phyloP scores from a whole-genome alignment of 202 grass and related monocot species.

The Zizania palustris region DNA sequence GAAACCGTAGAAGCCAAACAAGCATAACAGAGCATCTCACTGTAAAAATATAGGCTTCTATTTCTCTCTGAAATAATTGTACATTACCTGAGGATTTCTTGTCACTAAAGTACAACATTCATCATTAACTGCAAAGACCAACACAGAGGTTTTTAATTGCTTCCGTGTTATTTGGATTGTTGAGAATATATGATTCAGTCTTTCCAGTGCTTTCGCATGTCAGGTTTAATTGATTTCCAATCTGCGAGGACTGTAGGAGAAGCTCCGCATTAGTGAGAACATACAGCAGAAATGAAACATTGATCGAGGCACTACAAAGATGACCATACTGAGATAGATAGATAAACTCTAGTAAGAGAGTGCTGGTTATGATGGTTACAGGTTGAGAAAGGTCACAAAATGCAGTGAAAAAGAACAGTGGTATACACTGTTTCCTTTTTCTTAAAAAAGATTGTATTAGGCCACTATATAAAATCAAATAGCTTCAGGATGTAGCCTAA shows the following conservation, averaged over 20 bases:
- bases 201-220: slow-evolving; percentile 69
- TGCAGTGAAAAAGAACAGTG: slow-evolving; percentile 3
- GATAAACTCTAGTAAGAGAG: background rate
- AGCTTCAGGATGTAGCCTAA: background rate
- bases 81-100: slow-evolving; percentile 1
- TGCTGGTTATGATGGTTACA: slow-evolving; percentile 11
- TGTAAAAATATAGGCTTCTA: slow-evolving; percentile 35
- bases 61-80: slow-evolving; percentile 32
- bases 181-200: slow-evolving; percentile 52
- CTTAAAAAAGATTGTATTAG: background rate
- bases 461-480: background rate
- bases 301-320: slow-evolving; percentile 25
- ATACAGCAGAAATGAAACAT: slow-evolving; percentile 22
- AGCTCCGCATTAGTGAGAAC: slow-evolving; percentile 23
- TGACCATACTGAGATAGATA: slow-evolving; percentile 21
- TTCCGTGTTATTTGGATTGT: slow-evolving; percentile 51
- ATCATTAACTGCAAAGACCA: slow-evolving; percentile 67
- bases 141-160: slow-evolving; percentile 67
- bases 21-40: slow-evolving; percentile 27
- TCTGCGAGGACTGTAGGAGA: slow-evolving; percentile 61
- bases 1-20: slow-evolving; percentile 25
- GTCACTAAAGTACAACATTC: slow-evolving; percentile 41
- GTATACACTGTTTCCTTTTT: background rate
- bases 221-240: slow-evolving; percentile 68
- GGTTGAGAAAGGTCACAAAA: slow-evolving; percentile 15